A percentile compares a stretch with the other conserved stretches of the same genome.
Evolutionary conservation across 2,329 filamentous ascomycete genomes (phyloP).

Genomic region (Coleophoma cylindrospora): DNA sequence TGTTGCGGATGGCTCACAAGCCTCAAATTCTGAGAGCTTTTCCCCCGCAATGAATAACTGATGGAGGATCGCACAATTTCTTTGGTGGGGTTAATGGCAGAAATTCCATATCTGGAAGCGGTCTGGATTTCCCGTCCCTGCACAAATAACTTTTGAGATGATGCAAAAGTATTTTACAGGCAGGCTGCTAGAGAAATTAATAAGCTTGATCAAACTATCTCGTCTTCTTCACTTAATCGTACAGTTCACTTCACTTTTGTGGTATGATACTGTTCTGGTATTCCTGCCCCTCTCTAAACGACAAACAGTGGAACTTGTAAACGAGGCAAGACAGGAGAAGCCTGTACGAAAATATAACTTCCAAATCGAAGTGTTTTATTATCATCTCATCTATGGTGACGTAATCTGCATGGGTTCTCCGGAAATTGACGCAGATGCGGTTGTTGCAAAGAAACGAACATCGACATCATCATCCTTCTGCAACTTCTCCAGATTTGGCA

Average conservation of each 20-base stretch:
- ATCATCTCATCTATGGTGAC: constrained; percentile 32
- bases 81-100: constrained; percentile 1
- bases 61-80: not conserved
- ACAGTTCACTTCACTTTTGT: no score
- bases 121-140: not conserved
- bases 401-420: constrained; percentile 47
- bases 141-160: not conserved
- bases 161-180: no score
- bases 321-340: constrained; percentile 14
- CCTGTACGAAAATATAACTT: constrained; percentile 18
- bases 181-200: no score
- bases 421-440: constrained; percentile 57
- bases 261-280: constrained; percentile 17
- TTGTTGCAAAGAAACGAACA: constrained; percentile 95
- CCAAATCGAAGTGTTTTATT: constrained; percentile 15
- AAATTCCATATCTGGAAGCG: constrained; percentile 1
- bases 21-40: no score
- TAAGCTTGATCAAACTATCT: no score
- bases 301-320: constrained; percentile 18
- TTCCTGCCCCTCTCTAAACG: constrained; percentile 27
- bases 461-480: constrained; percentile 98
- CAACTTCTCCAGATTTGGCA: constrained; percentile 89
- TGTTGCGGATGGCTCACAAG: no score
- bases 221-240: not conserved
- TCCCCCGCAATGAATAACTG: not conserved